These are phyloP conservation scores for Allomyces arbusculus DNA, from an alignment of 192 early-diverging fungal species.

Conservation along the genomic window DNA sequence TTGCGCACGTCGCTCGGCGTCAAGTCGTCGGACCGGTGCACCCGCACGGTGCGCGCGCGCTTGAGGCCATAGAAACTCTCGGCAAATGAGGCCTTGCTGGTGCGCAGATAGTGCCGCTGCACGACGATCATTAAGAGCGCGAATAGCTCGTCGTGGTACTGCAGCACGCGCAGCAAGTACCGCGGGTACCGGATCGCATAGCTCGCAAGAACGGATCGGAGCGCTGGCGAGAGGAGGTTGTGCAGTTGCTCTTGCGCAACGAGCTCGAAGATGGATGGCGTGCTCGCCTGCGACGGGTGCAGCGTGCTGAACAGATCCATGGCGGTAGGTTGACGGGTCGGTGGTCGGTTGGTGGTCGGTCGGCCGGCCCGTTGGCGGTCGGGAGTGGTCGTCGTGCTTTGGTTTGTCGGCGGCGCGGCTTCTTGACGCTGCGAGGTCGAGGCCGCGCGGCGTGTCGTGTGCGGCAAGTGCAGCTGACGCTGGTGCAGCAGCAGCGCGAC, in stretches of 20 bases:
- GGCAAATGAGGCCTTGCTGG: conserved; percentile 37
- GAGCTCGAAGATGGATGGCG: conserved; percentile 81
- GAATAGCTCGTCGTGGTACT: conserved; percentile 66
- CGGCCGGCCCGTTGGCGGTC: too few relatives aligned
- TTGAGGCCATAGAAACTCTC: conserved; percentile 86
- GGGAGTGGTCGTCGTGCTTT: too few relatives aligned
- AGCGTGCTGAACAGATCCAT: conserved; percentile 81
- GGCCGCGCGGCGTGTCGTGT: too few relatives aligned
- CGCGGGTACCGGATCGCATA: conserved; percentile 80
- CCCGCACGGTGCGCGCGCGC: conserved; percentile 32
- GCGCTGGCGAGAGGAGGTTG: conserved; percentile 64
- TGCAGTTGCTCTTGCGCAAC: conserved; percentile 63
- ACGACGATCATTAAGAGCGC: conserved; percentile 56
- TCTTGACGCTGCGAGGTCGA: too few relatives aligned
- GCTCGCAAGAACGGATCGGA: conserved; percentile 61
- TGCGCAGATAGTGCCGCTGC: conserved; percentile 63
- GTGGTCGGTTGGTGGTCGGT: too few relatives aligned
- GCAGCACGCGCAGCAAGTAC: conserved; percentile 49
- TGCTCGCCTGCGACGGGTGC: conserved; percentile 45
- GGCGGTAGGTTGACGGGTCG: too few relatives aligned
- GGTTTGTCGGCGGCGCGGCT: too few relatives aligned
- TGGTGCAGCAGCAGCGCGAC: too few relatives aligned
- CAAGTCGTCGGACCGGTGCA: conserved; percentile 16
- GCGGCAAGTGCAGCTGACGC: too few relatives aligned
- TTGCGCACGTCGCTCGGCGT: conserved; percentile 27